A percentile compares a stretch with the other conserved stretches of the same genome.
Conservation (phyloP, 129 eudicot genomes). For the Flaveria linearis region DNA sequence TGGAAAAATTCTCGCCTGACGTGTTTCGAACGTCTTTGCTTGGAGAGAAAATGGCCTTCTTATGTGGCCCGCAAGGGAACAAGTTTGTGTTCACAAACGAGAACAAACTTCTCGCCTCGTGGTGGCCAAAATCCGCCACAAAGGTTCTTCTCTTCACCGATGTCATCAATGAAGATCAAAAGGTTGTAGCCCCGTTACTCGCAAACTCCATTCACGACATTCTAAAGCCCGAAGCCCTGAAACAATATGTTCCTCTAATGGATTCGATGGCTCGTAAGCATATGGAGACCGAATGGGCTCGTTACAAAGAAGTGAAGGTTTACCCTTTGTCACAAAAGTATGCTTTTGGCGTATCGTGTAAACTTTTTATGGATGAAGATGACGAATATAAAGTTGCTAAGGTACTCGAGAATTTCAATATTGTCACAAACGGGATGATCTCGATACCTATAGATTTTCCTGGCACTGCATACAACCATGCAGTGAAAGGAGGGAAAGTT, state of each 20-base stretch:
- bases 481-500: constrained; percentile 35
- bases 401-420: constrained; percentile 22
- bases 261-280: constrained; percentile 43
- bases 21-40: constrained; percentile 37
- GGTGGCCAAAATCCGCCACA: constrained; percentile 49
- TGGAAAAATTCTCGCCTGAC: constrained; percentile 26
- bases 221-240: constrained; percentile 44
- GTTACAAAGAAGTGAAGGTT: constrained; percentile 30
- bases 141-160: constrained; percentile 45
- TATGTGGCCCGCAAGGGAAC: constrained; percentile 44
- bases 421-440: constrained; percentile 35
- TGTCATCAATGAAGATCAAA: constrained; percentile 27
- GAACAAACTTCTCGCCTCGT: constrained; percentile 38
- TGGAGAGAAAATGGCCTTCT: constrained; percentile 45
- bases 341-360: constrained; percentile 41
- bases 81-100: constrained; percentile 47
- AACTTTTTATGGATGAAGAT: constrained; percentile 36
- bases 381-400: constrained; percentile 25
- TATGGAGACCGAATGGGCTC: constrained; percentile 35
- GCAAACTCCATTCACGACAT: constrained; percentile 26
- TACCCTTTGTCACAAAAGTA: constrained; percentile 39
- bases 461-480: constrained; percentile 39
- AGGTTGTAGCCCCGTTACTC: constrained; percentile 33
- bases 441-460: constrained; percentile 43
- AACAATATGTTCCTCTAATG: constrained; percentile 36